These are phyloP conservation scores for Leccinum arenicola DNA, from an alignment of 768 basidiomycete genomes.

Conservation along the genomic window DNA sequence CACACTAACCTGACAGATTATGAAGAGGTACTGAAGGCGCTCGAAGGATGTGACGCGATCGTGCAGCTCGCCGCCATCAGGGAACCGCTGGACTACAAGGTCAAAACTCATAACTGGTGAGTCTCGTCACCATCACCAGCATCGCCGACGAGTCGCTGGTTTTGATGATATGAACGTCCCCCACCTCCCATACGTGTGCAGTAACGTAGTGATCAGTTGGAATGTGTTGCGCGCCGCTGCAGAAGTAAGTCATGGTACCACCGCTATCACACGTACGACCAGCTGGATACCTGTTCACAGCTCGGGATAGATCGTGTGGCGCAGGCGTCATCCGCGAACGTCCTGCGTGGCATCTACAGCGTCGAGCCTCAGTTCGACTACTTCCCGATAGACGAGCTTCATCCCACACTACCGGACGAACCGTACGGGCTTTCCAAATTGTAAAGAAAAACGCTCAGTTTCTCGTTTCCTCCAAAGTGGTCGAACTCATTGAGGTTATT, in stretches of 20 bases:
- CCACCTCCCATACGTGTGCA: slow-evolving; percentile 20
- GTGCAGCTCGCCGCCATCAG: slow-evolving; percentile 51
- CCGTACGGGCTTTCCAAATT: neutral
- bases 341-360: neutral
- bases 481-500: neutral
- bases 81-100: slow-evolving; percentile 54
- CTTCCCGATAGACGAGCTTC: neutral
- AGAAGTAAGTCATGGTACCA: slow-evolving; percentile 40
- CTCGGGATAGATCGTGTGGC: slow-evolving; percentile 33
- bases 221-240: slow-evolving; percentile 65
- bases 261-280: neutral
- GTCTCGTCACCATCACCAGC: slow-evolving; percentile 8
- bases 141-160: neutral
- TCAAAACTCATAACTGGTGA: slow-evolving; percentile 57
- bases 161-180: neutral
- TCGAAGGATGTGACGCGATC: slow-evolving; percentile 55
- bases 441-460: neutral
- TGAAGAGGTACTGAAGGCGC: slow-evolving; percentile 40
- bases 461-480: too few relatives aligned
- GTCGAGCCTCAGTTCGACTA: neutral
- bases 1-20: slow-evolving; percentile 50
- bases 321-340: slow-evolving; percentile 45
- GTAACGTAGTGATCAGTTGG: slow-evolving; percentile 71
- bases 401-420: neutral
- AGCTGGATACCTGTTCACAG: neutral